Base-by-base conservation (phyloP, 2,329 filamentous ascomycete genomes). In the Escovopsis weberi region DNA sequence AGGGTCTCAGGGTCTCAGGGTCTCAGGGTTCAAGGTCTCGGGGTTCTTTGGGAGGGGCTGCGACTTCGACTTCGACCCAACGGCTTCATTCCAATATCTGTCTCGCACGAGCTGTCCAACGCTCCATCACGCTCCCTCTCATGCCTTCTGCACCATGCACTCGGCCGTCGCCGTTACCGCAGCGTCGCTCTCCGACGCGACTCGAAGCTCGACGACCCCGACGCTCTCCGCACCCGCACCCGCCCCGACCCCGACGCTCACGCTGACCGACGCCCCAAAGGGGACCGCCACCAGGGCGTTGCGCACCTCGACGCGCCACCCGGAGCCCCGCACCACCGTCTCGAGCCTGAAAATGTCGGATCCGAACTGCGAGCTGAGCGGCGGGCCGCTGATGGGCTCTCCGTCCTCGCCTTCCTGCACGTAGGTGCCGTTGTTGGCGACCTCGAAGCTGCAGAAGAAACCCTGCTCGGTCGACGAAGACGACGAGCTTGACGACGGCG, bases 341-440 rank as follows among this genome's bases (percentile, higher is more conserved):
- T 54, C 59, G n/a, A 73, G 53, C 10, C 68, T 58, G 53, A 67
- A 72, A 26, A 73, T 63, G 38, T 72, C 69, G 2, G 60, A 64
- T 6, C 52, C 55, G 4, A 68, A 50, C 45, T 67, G 67, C 11
- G 51, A 52, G 0, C 62, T 55, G 2, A 66, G 48, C 44, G 68
- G 59, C 39, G 59, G 51, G 1, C 57, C 56, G 26, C 44, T 19
- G 37, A 6, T 49, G 23, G 23, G 23, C 23, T 23, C 23, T 4
- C 23, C 23, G 23, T 23, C 23, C 23, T 23, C 23, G 48, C 10
- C 45, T 28, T 38, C 49, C 11, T 46, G 52, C 6, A 50, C 55
- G 36, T 58, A 60, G 1, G 51, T 53, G 3, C 68, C 69, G 0
- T 61, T 66, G 48, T 73, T 74, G 43, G 56, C 61, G 12, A 73